These are phyloP conservation scores for Pseudovirgaria hyperparasitica DNA, from an alignment of 2,329 filamentous ascomycete species.

Conservation along the genomic window DNA sequence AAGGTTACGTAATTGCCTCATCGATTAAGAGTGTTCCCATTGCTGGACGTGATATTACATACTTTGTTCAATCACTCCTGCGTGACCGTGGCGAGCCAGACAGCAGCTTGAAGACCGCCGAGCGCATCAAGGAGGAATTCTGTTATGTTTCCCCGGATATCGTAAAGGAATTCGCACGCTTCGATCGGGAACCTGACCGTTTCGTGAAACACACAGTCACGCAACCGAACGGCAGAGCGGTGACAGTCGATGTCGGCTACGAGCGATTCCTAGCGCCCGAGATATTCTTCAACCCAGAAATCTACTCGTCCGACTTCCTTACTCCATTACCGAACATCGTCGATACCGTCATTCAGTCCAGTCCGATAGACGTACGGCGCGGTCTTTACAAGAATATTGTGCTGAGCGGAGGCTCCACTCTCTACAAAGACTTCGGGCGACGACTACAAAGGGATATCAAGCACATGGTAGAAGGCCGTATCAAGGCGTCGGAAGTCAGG, in stretches of 20 bases:
- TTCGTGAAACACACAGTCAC: slow-evolving; percentile 84
- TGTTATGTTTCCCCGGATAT: slow-evolving; percentile 98
- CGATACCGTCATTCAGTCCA: slow-evolving; percentile 92
- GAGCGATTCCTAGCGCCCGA: slow-evolving; percentile 96
- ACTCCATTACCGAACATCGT: slow-evolving; percentile 91
- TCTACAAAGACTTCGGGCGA: slow-evolving; percentile 97
- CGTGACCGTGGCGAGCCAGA: slow-evolving; percentile 94
- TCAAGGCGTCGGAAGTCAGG: slow-evolving; percentile 79
- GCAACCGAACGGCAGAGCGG: slow-evolving; percentile 72
- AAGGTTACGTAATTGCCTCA: slow-evolving; percentile 97
- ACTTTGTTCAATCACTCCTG: slow-evolving; percentile 93
- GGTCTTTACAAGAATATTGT: slow-evolving; percentile 99
- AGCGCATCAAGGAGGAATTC: slow-evolving; percentile 97
- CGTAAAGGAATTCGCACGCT: slow-evolving; percentile 93
- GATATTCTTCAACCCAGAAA: slow-evolving; percentile 99
- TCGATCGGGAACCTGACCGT: slow-evolving; percentile 78
- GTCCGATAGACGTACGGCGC: slow-evolving; percentile 91
- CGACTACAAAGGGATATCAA: slow-evolving; percentile 95
- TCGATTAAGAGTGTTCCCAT: slow-evolving; percentile 99
- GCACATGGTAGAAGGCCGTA: slow-evolving; percentile 85
- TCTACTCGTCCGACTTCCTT: slow-evolving; percentile 96
- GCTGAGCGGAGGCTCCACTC: slow-evolving; percentile 85
- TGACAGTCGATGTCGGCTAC: slow-evolving; percentile 87
- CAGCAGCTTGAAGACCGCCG: slow-evolving; percentile 91
- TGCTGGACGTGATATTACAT: slow-evolving; percentile 94